A percentile compares a stretch with the other conserved stretches of the same genome.
These are phyloP conservation scores for Moringa oleifera DNA, from an alignment of 345 rosid genomes.

Conservation along the genomic window DNA sequence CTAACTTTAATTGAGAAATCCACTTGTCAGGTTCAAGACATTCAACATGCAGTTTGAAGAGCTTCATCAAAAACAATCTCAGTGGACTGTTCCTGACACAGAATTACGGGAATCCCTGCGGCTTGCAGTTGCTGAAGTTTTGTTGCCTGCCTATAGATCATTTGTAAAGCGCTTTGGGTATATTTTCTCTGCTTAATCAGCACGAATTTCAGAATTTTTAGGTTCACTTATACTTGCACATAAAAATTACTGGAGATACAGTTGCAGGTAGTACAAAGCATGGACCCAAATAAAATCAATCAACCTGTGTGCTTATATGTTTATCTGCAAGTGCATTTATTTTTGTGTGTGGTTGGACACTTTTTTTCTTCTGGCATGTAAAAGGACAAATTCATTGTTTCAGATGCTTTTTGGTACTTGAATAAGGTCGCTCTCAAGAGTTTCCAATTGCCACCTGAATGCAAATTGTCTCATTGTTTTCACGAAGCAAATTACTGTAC, in stretches of 20 bases:
- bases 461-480: neutral
- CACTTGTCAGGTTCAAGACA: constrained; percentile 64
- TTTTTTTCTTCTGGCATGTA: neutral
- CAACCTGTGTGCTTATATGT: neutral
- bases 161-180: constrained; percentile 89
- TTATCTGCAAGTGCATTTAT: neutral
- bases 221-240: neutral
- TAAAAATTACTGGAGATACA: neutral
- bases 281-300: neutral
- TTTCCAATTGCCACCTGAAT: too few relatives aligned
- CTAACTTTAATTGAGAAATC: neutral
- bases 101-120: constrained; percentile 91
- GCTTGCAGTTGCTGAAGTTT: constrained; percentile 98
- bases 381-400: neutral
- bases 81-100: constrained; percentile 95
- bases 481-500: neutral
- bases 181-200: constrained; percentile 7
- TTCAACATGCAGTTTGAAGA: constrained; percentile 93
- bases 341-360: neutral
- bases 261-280: neutral
- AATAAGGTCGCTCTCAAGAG: too few relatives aligned
- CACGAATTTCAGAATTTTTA: neutral
- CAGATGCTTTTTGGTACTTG: neutral
- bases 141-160: constrained; percentile 95
- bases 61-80: constrained; percentile 95